These are phyloP conservation scores for Batrachochytrium dendrobatidis DNA, from an alignment of 371 early-diverging fungal species.

Conservation along the genomic window DNA sequence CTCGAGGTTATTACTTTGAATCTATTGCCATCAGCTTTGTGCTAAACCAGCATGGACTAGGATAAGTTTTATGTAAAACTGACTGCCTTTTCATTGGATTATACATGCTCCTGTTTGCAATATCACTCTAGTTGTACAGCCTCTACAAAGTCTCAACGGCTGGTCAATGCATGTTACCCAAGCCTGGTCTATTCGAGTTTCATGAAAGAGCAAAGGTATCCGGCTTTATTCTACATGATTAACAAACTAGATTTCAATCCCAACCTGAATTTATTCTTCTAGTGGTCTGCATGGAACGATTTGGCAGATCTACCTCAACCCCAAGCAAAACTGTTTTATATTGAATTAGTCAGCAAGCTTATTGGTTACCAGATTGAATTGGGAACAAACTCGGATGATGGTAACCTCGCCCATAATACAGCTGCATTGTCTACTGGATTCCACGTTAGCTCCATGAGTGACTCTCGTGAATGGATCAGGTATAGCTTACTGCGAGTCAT, in stretches of 20 bases:
- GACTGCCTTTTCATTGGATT: too few relatives aligned
- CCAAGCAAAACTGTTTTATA: conserved; percentile 17
- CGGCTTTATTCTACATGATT: not conserved
- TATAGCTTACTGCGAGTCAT: not conserved
- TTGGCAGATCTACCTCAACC: conserved; percentile 1
- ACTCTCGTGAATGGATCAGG: not conserved
- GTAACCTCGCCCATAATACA: not conserved
- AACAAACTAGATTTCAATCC: not conserved
- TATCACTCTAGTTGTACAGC: conserved; percentile 30
- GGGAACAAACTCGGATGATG: not conserved
- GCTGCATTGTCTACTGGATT: not conserved
- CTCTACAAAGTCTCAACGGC: conserved; percentile 30
- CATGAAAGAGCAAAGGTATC: conserved; percentile 18
- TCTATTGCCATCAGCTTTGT: too few relatives aligned
- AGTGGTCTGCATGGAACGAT: conserved; percentile 30
- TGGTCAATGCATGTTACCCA: conserved; percentile 23
- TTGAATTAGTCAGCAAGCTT: conserved; percentile 11
- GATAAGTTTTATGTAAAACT: too few relatives aligned
- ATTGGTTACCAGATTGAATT: conserved; percentile 4
- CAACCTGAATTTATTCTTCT: not conserved
- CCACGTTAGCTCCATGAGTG: not conserved
- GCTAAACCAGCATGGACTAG: too few relatives aligned
- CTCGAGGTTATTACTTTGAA: too few relatives aligned
- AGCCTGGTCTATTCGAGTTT: conserved; percentile 26
- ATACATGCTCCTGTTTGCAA: too few relatives aligned